Evolutionary conservation across 768 basidiomycete species (phyloP).

Genomic region (Boletus speciosus): DNA sequence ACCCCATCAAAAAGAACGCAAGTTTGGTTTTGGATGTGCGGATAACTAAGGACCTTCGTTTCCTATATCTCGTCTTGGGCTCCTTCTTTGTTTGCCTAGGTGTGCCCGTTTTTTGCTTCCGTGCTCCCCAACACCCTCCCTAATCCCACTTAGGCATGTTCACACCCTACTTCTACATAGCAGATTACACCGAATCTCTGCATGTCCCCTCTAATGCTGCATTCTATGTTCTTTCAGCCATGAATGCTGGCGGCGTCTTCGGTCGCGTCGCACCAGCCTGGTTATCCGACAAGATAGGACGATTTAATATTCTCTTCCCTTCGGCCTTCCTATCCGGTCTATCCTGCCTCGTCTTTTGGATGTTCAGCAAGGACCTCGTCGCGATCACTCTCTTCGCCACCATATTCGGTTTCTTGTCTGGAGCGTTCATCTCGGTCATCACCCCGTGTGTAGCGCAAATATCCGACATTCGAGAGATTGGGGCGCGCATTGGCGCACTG

Average conservation of each 20-base stretch:
- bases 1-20: conserved; percentile 14
- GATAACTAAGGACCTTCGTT: conserved; percentile 46
- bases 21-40: conserved; percentile 22
- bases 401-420: conserved; percentile 61
- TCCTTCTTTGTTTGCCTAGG: conserved; percentile 61
- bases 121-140: background rate
- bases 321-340: conserved; percentile 61
- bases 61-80: conserved; percentile 50
- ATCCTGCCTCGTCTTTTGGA: conserved; percentile 57
- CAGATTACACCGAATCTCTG: conserved; percentile 49
- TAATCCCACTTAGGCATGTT: conserved; percentile 50
- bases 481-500: conserved; percentile 59
- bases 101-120: conserved; percentile 29
- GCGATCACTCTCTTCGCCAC: conserved; percentile 50
- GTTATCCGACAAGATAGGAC: conserved; percentile 61
- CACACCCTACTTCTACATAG: conserved; percentile 70
- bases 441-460: conserved; percentile 68
- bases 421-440: conserved; percentile 65
- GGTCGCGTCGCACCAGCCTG: conserved; percentile 64
- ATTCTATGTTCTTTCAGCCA: conserved; percentile 57
- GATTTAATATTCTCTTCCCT: conserved; percentile 64
- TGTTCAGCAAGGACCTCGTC: conserved; percentile 39
- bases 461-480: conserved; percentile 55
- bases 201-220: conserved; percentile 36
- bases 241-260: conserved; percentile 66